A percentile compares a stretch with the other conserved stretches of the same genome.
These are phyloP conservation scores for Psidium friedrichsthalianum DNA, from an alignment of 345 rosid genomes.

Conservation along the genomic window DNA sequence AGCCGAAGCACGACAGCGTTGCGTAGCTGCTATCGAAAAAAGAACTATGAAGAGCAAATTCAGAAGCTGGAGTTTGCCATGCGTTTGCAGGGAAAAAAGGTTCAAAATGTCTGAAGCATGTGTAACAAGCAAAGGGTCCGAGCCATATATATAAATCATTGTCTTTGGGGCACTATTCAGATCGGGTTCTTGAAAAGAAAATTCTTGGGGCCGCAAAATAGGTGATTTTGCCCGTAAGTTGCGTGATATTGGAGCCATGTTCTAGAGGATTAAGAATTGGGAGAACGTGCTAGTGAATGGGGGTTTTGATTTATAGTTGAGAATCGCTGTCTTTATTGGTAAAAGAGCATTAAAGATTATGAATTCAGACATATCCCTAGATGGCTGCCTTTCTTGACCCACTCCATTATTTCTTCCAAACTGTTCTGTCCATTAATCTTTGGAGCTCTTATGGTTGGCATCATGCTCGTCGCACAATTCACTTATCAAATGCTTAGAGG, in stretches of 20 bases:
- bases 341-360: neutral
- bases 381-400: neutral
- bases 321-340: neutral
- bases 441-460: neutral
- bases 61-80: neutral
- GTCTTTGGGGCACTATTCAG: neutral
- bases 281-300: neutral
- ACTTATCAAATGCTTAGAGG: neutral
- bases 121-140: neutral
- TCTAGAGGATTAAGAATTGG: neutral
- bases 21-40: neutral
- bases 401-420: neutral
- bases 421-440: neutral
- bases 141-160: neutral
- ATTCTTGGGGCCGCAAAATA: neutral
- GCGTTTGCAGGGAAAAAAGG: neutral
- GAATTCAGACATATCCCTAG: neutral
- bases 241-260: neutral
- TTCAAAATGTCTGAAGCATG: neutral
- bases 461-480: neutral
- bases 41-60: neutral
- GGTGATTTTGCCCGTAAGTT: neutral
- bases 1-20: neutral
- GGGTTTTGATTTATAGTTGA: neutral
- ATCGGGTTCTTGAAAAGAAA: neutral